These are phyloP conservation scores for Garcia nutans DNA, from an alignment of 345 rosid species.

Conservation along the genomic window DNA sequence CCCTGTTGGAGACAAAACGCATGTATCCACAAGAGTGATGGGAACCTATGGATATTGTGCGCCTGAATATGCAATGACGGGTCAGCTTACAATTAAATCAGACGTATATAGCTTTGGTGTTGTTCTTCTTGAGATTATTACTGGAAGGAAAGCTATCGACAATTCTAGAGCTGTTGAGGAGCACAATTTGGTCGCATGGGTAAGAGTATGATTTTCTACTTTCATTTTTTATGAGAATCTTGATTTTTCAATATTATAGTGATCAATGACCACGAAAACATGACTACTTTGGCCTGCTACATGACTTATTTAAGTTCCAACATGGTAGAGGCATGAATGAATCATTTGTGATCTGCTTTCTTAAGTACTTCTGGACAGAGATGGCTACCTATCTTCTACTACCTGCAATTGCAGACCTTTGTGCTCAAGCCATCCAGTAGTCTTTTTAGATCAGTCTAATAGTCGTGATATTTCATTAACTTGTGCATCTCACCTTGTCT, in stretches of 20 bases:
- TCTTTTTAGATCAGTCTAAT: not conserved
- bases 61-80: constrained; percentile 94
- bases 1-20: constrained; percentile 85
- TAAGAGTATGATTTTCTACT: constrained; percentile 33
- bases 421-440: not conserved
- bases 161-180: constrained; percentile 59
- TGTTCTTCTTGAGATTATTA: constrained; percentile 84
- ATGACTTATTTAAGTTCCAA: not conserved
- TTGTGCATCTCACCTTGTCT: not conserved
- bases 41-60: constrained; percentile 94
- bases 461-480: not conserved
- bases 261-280: not conserved
- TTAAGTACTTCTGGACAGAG: not conserved
- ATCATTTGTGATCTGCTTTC: not conserved
- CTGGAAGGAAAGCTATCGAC: constrained; percentile 88
- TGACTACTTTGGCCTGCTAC: not conserved
- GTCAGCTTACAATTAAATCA: constrained; percentile 80
- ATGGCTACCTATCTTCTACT: not conserved
- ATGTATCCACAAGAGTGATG: constrained; percentile 92
- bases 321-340: not conserved
- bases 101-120: constrained; percentile 88
- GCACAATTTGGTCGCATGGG: constrained; percentile 90
- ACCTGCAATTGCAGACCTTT: not conserved
- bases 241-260: not conserved
- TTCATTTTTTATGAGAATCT: constrained; percentile 3